A percentile compares a stretch with the other conserved stretches of the same genome.
Evolutionary conservation across 805 yeast genomes (phyloP).

Genomic region (Lipomyces yamadae): DNA sequence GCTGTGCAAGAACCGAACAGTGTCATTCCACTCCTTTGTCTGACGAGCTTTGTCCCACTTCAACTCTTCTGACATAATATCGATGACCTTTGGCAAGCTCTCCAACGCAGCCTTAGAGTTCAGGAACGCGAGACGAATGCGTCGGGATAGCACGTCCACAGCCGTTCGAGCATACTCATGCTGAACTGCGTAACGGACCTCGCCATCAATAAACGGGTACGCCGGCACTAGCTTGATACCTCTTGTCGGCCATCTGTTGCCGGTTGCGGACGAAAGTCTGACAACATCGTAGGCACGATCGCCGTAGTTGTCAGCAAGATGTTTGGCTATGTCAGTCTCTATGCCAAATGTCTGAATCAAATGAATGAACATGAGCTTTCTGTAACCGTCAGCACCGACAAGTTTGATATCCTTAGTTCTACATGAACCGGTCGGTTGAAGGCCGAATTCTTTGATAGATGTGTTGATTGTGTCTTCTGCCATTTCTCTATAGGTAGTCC

Average conservation of each 20-base stretch:
- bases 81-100: conserved; percentile 83
- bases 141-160: conserved; percentile 86
- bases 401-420: conserved; percentile 59
- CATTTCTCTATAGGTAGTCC: conserved; percentile 99
- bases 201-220: conserved; percentile 87
- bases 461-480: conserved; percentile 90
- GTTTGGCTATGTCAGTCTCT: conserved; percentile 75
- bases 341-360: conserved; percentile 77
- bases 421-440: conserved; percentile 48
- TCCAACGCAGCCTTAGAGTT: conserved; percentile 81
- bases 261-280: conserved; percentile 53
- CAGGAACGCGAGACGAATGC: conserved; percentile 90
- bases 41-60: conserved; percentile 71
- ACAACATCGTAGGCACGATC: conserved; percentile 75
- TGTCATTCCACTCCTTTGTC: conserved; percentile 52
- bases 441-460: conserved; percentile 57
- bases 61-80: conserved; percentile 79
- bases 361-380: conserved; percentile 72
- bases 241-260: conserved; percentile 42
- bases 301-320: conserved; percentile 86
- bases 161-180: conserved; percentile 90
- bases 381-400: conserved; percentile 82
- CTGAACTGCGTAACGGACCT: conserved; percentile 76
- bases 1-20: conserved; percentile 46
- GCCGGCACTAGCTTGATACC: conserved; percentile 54